Percentiles rank a stretch among this genome's conserved stretches.
phyloP scores from a whole-genome alignment of 2,329 filamentous ascomycete species.

The Nemania diffusa region DNA sequence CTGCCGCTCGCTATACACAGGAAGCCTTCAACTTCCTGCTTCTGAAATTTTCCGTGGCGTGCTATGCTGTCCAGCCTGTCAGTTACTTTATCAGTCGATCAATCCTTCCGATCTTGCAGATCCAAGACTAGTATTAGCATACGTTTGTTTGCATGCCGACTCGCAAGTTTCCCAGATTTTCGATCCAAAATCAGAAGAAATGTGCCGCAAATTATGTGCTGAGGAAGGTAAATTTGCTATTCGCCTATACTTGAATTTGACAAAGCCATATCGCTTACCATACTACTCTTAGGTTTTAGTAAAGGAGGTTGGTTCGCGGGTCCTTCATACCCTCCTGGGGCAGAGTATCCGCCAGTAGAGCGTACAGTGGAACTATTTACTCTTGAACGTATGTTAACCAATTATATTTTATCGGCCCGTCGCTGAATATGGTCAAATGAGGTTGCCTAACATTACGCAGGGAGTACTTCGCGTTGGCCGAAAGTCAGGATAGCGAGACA shows the following conservation, averaged over 20 bases:
- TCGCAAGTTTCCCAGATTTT: not conserved
- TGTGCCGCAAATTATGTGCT: not conserved
- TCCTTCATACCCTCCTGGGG: not conserved
- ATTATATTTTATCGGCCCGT: not conserved
- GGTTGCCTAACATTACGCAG: not conserved
- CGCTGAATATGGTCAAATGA: not conserved
- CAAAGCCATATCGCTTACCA: not conserved
- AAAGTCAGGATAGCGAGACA: not conserved
- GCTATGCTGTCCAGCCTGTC: not conserved
- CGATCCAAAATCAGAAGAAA: not conserved
- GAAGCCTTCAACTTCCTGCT: not conserved
- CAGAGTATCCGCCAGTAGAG: not conserved
- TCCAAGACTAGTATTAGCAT: not conserved
- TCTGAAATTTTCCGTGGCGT: not conserved
- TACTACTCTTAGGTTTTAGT: not conserved
- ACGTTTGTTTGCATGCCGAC: not conserved
- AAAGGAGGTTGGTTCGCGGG: not conserved
- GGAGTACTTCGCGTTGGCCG: not conserved
- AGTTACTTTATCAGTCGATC: constrained; percentile 2
- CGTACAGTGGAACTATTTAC: constrained; percentile 2
- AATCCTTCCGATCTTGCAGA: not conserved
- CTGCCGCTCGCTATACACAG: not conserved
- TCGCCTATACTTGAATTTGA: not conserved
- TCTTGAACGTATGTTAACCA: not conserved
- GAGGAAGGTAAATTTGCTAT: not conserved